Base-by-base conservation (phyloP, 2,329 filamentous ascomycete genomes). In the Colletotrichum kahawae region DNA sequence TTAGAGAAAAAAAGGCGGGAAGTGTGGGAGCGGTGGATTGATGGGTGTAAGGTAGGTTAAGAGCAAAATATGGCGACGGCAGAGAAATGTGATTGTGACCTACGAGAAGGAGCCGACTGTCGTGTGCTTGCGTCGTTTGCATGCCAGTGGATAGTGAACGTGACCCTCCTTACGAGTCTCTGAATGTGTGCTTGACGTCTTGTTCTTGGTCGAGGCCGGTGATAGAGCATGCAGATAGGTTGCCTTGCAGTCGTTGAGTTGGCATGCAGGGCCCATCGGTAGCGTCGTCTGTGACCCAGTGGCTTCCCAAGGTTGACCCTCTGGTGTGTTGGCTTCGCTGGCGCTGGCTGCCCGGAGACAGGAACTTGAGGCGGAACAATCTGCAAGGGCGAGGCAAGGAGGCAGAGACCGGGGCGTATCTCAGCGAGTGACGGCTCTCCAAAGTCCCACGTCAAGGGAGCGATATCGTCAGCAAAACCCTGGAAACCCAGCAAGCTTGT, bases 41-140 rank as follows among this genome's bases (percentile, higher is more conserved):
- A 72, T 54, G 68, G 36, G 67, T 21, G 43, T 24, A 24, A 43
- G 33, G 66, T 59, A 31, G n/a, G 33, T 24, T 68, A n/a, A 24
- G 64, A 70, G 67, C 38, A 57, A 36, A 36, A 63, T 51, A 51
- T 51, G 43, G 21, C 43, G 43, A 21, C 43, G 6, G 43, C 43
- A 67, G 43, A 70, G 62, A 60, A 74, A 68, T 68, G 73, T 60
- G 59, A 67, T 64, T 62, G 33, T 72, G 64, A 70, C 24, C 51
- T 18, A 36, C 34, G n/a, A 54, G 59, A 51, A 54, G 10, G 36
- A n/a, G 63, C 67, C 24, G 38, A 72, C 73, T 34, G 69, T 68
- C 68, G 69, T 75, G 57, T 59, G 69, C 38, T 34, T 76, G 65
- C 74, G 70, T 76, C 70, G 71, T 75, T 59, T 71, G 67, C 71